A percentile compares a stretch with the other conserved stretches of the same genome.
Conservation (phyloP, 139 green algal genomes). For the Haematococcus sp. region DNA sequence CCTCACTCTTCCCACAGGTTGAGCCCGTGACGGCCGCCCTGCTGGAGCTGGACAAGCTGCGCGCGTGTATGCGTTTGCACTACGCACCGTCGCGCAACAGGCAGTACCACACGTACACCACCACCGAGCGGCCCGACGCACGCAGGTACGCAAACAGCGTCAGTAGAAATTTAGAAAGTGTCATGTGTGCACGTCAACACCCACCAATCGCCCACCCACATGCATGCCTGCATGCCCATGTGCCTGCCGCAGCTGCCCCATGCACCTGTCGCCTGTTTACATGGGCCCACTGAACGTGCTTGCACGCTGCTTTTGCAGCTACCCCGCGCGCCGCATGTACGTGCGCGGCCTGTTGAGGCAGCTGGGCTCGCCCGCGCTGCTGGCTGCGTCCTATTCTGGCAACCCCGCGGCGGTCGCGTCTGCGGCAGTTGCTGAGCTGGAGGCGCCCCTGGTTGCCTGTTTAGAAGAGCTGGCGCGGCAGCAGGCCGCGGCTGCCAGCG, state of each 20-base stretch:
- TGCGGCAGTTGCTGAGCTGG: conserved; percentile 75
- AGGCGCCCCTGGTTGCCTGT: conserved; percentile 63
- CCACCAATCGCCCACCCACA: too few relatives aligned
- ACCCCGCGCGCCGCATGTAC: conserved; percentile 77
- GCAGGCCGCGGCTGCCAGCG: conserved; percentile 14
- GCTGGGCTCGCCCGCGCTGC: conserved; percentile 58
- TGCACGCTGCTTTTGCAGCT: conserved; percentile 8
- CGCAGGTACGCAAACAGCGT: conserved; percentile 5
- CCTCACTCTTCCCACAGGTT: conserved; percentile 26
- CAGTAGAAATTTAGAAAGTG: too few relatives aligned
- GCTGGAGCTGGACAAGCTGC: conserved; percentile 82
- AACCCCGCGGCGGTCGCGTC: conserved; percentile 58
- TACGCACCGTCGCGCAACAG: conserved; percentile 82
- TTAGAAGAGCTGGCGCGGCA: conserved; percentile 72
- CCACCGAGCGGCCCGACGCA: conserved; percentile 59
- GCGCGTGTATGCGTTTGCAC: conserved; percentile 13
- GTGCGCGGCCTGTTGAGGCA: conserved; percentile 75
- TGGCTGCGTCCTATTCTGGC: conserved; percentile 69
- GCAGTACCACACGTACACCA: conserved; percentile 87
- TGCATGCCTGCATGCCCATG: not conserved
- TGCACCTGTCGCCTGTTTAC: too few relatives aligned
- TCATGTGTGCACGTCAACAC: too few relatives aligned
- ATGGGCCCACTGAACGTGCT: too few relatives aligned
- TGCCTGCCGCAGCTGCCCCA: too few relatives aligned
- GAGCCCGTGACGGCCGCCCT: conserved; percentile 61